phyloP scores from a whole-genome alignment of 192 early-diverging fungal species.

The Entomortierella beljakovae region DNA sequence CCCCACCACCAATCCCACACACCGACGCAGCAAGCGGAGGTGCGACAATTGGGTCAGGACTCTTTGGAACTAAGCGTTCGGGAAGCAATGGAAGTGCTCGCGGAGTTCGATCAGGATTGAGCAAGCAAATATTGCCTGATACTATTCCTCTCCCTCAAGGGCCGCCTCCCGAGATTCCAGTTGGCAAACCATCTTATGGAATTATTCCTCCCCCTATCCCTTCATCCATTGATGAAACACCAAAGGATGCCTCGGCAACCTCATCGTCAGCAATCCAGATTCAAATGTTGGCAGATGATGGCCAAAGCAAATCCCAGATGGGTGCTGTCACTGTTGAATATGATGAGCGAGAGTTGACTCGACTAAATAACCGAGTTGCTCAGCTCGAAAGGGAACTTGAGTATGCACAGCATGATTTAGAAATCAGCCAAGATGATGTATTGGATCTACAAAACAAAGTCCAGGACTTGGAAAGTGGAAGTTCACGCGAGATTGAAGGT shows the following conservation, averaged over 20 bases:
- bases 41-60: conserved; percentile 13
- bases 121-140: conserved; percentile 40
- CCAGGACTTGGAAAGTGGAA: conserved; percentile 32
- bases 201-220: conserved; percentile 49
- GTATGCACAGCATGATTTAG: conserved; percentile 46
- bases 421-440: conserved; percentile 31
- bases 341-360: conserved; percentile 39
- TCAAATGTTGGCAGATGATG: conserved; percentile 43
- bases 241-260: neutral
- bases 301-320: conserved; percentile 44
- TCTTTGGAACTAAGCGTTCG: conserved; percentile 34
- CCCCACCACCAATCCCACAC: conserved; percentile 35
- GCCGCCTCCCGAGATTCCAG: conserved; percentile 18
- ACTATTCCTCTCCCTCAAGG: conserved; percentile 21
- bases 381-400: conserved; percentile 51
- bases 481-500: neutral
- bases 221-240: conserved; percentile 17
- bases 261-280: conserved; percentile 41
- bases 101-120: conserved; percentile 42
- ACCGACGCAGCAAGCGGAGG: neutral
- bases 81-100: conserved; percentile 38
- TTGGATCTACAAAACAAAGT: conserved; percentile 31
- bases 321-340: conserved; percentile 36
- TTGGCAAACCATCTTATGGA: conserved; percentile 38
- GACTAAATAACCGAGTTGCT: conserved; percentile 38